Evolutionary conservation across 2,329 filamentous ascomycete species (phyloP).

Genomic region (Colletotrichum higginsianum): DNA sequence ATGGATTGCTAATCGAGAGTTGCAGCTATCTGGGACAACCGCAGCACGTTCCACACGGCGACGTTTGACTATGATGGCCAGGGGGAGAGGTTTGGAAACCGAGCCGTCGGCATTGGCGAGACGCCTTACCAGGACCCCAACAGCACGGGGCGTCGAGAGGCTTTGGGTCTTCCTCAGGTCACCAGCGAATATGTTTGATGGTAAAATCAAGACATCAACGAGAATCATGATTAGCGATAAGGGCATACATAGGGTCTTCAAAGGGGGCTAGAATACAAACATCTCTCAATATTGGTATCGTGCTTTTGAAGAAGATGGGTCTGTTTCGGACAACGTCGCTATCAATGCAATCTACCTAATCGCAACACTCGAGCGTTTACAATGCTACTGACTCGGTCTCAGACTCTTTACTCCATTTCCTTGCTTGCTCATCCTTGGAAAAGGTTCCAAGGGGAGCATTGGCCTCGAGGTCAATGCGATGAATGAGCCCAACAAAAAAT

Average conservation of each 20-base stretch:
- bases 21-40: constrained; percentile 73
- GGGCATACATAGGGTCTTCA: no score
- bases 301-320: no score
- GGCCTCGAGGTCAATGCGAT: not conserved
- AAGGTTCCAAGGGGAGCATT: not conserved
- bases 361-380: not conserved
- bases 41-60: constrained; percentile 70
- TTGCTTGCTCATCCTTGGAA: not conserved
- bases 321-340: no score
- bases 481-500: not conserved
- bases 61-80: constrained; percentile 70
- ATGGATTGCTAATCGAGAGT: not conserved
- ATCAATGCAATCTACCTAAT: not conserved
- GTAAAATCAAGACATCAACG: not conserved
- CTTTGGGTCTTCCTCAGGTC: constrained; percentile 21
- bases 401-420: not conserved
- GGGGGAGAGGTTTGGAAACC: constrained; percentile 65
- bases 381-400: not conserved
- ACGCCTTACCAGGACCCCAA: constrained; percentile 67
- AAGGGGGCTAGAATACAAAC: no score
- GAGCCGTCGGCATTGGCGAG: constrained; percentile 70
- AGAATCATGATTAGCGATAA: not conserved
- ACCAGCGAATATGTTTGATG: constrained; percentile 8
- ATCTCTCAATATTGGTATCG: no score
- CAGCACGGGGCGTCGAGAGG: constrained; percentile 55